Base-by-base conservation (phyloP, 192 early-diverging fungal genomes). In the Helicostylum pulchrum region DNA sequence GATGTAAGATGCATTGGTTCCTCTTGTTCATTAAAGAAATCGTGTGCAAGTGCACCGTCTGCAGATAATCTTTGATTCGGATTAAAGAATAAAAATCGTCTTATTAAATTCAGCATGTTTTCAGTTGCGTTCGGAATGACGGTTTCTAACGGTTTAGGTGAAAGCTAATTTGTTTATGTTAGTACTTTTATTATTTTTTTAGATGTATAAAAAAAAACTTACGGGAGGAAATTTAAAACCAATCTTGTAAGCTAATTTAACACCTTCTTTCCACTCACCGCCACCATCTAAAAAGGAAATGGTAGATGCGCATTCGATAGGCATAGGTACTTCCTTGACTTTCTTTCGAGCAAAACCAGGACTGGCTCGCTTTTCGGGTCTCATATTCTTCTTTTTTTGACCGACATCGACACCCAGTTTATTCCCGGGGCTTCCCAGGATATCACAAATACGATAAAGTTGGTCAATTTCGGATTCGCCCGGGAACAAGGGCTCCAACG, bases 401-500 rank as follows among this genome's bases (percentile, higher is more conserved):
- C 42, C 57, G 0, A 52, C 5, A 4, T 39, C 20, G 42, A 59
- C 21, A 20, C 23, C 20, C 14, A 49, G 32, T 4, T 52, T 60
- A 49, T 64, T 67, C 11, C 60, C 72, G 43, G 96, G 96, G 15
- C 81, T 85, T 10, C 96, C 96, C 26, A 92, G 76, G 6, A 97
- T 82, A 30, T 78, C 74, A 54, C 89, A 92, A 32, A 98, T 94
- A 51, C 90, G 83, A 49, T 78, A 88, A 17, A 98, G 68, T 76
- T 99, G 90, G 73, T 99, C 97, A 46, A 98, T 84, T 74, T 99
- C 95, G 44, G 88, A 90, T 42, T 78, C 79, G 9, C 97, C 97
- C 0, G 96, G 97, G 66, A 99, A 99, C 56, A 99, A 73, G 20
- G 97, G 97, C 1, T 87, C 85, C 10, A 93, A 78, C 10, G 83